Evolutionary conservation across 2,329 filamentous ascomycete species (phyloP).

Genomic region (Daldinia sp.): DNA sequence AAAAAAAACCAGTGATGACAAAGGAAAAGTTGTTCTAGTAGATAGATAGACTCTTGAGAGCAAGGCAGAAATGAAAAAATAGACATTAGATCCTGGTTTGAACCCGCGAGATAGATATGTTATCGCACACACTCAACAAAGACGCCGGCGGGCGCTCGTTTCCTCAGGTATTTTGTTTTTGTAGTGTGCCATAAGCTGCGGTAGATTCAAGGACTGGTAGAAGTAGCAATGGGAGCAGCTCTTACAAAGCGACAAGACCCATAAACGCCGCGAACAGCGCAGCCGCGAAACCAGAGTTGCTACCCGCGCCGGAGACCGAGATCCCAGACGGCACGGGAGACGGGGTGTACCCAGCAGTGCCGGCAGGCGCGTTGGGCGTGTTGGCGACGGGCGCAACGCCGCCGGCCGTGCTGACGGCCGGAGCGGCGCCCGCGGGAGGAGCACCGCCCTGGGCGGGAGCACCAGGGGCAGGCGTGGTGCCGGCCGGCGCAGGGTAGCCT

Average conservation of each 20-base stretch:
- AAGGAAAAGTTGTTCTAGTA: constrained; percentile 2
- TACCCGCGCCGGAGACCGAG: constrained; percentile 31
- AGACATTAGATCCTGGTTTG: neutral
- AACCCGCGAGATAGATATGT: neutral
- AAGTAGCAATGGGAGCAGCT: no score
- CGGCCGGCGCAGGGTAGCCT: constrained; percentile 3
- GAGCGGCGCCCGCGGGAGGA: constrained; percentile 7
- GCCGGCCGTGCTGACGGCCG: constrained; percentile 9
- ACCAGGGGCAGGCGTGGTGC: constrained; percentile 8
- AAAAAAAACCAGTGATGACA: constrained; percentile 1
- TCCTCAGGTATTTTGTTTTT: no score
- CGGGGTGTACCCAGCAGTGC: constrained; percentile 8
- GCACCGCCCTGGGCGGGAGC: constrained; percentile 1
- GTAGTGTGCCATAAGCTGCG: no score
- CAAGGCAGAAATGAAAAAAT: neutral
- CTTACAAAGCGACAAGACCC: constrained; percentile 28
- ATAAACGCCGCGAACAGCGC: constrained; percentile 34
- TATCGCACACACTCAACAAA: neutral
- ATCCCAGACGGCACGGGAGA: constrained; percentile 1
- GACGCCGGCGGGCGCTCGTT: neutral
- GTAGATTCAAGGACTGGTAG: no score
- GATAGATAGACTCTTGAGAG: neutral
- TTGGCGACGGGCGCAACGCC: neutral
- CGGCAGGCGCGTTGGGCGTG: neutral
- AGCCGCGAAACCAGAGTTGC: constrained; percentile 8